Evolutionary conservation across 1,284 basidiomycete genomes (phyloP).

Genomic region (Malassezia arunalokei): DNA sequence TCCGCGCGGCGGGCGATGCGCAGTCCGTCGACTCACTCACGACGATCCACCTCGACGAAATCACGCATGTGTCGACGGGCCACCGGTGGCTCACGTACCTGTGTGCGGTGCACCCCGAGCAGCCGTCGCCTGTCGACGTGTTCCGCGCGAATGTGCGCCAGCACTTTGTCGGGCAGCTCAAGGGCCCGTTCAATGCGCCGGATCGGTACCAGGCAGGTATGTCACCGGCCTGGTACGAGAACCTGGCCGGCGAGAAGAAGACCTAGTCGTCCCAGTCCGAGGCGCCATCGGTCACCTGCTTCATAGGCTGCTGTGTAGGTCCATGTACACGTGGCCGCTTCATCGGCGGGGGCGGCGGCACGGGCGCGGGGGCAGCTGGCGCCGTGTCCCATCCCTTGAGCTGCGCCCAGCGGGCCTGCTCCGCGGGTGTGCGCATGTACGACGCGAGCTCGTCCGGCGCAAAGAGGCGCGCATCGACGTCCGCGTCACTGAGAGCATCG

Average conservation of each 20-base stretch:
- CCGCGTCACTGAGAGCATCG: constrained; percentile 5
- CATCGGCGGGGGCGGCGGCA: not conserved
- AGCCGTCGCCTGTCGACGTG: constrained; percentile 58
- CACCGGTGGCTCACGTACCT: constrained; percentile 75
- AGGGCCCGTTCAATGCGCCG: constrained; percentile 69
- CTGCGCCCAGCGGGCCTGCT: constrained; percentile 3
- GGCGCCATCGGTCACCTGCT: not conserved
- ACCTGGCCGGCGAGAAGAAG: constrained; percentile 55
- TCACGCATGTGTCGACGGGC: constrained; percentile 64
- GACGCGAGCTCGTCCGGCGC: not conserved
- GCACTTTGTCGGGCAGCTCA: constrained; percentile 67
- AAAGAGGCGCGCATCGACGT: constrained; percentile 12
- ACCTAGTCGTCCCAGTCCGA: not conserved
- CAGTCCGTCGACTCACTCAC: constrained; percentile 54
- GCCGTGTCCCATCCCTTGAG: constrained; percentile 14
- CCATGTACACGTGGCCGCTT: not conserved
- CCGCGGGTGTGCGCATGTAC: constrained; percentile 8
- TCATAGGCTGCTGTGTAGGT: not conserved
- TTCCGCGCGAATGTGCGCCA: constrained; percentile 63
- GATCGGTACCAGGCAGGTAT: constrained; percentile 59
- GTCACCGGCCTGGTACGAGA: constrained; percentile 45
- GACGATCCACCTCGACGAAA: constrained; percentile 56
- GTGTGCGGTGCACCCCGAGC: constrained; percentile 53
- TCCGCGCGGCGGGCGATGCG: constrained; percentile 58
- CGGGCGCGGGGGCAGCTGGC: not conserved